A percentile compares a stretch with the other conserved stretches of the same genome.
These are phyloP conservation scores for Penicillium crustosum DNA, from an alignment of 2,329 filamentous ascomycete genomes.

Conservation along the genomic window DNA sequence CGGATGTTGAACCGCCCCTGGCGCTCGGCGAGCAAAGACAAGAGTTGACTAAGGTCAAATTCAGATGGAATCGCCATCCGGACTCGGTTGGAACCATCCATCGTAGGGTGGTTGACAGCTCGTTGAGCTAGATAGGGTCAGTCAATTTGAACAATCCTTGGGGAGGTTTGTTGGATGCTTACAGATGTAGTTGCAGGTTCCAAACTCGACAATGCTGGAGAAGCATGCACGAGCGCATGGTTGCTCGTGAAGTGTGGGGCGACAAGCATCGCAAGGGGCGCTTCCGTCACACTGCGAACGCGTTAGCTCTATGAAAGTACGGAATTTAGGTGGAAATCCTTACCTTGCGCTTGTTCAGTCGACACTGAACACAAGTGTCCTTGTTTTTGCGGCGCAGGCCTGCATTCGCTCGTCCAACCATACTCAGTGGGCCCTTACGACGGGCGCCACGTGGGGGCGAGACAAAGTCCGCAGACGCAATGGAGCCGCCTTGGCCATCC, in stretches of 20 bases:
- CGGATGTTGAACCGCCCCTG: constrained; percentile 47
- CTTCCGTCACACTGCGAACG: constrained; percentile 41
- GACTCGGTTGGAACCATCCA: constrained; percentile 36
- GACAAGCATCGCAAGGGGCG: constrained; percentile 44
- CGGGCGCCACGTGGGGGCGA: constrained; percentile 45
- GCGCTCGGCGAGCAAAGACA: constrained; percentile 39
- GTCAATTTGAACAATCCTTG: constrained; percentile 3
- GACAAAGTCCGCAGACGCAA: constrained; percentile 44
- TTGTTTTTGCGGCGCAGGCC: constrained; percentile 46
- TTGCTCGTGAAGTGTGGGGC: constrained; percentile 44
- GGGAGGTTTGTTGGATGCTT: constrained; percentile 16
- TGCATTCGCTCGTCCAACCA: constrained; percentile 43
- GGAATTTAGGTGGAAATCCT: constrained; percentile 5
- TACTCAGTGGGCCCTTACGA: constrained; percentile 43
- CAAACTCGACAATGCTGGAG: constrained; percentile 45
- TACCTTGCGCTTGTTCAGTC: constrained; percentile 47
- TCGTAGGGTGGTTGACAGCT: constrained; percentile 44
- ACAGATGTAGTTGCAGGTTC: constrained; percentile 50
- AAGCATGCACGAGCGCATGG: constrained; percentile 48
- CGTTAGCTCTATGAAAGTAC: constrained; percentile 12
- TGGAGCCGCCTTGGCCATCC: constrained; percentile 44
- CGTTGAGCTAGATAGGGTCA: constrained; percentile 41
- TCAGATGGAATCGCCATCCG: constrained; percentile 44
- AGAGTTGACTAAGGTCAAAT: constrained; percentile 41
- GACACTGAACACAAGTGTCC: constrained; percentile 47